Conservation (phyloP, 116 monocot species). For the Trichopus zeylanicus region DNA sequence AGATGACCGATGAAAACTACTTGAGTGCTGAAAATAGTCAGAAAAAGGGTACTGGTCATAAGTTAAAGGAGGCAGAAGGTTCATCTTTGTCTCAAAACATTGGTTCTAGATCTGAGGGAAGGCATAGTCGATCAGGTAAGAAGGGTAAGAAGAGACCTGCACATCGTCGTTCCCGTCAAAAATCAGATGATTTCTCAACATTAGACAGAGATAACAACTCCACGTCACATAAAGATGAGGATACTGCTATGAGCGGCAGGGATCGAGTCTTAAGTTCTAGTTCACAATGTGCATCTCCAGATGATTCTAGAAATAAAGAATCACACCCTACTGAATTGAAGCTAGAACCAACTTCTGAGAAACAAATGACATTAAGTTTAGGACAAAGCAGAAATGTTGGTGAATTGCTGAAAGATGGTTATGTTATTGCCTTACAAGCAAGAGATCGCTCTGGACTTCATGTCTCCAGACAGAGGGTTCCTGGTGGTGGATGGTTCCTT, state of each 20-base stretch:
- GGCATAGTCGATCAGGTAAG: conserved; percentile 70
- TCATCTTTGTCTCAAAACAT: conserved; percentile 43
- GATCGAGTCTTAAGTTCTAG: conserved; percentile 70
- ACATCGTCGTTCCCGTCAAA: conserved; percentile 54
- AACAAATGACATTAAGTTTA: conserved; percentile 11
- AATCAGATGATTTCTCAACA: conserved; percentile 57
- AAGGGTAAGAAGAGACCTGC: conserved; percentile 94
- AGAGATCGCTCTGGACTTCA: conserved; percentile 50
- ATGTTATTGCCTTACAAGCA: conserved; percentile 61
- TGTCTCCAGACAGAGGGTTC: conserved; percentile 65
- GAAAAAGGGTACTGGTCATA: conserved; percentile 24
- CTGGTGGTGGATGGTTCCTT: conserved; percentile 81
- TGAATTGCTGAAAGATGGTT: conserved; percentile 72
- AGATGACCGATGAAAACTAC: conserved; percentile 38
- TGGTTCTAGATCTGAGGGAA: conserved; percentile 50
- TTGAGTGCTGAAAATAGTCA: conserved; percentile 25
- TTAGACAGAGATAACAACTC: conserved; percentile 53
- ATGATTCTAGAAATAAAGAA: conserved; percentile 68
- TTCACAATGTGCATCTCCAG: conserved; percentile 85
- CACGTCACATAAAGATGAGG: conserved; percentile 61
- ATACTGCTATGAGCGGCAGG: conserved; percentile 52
- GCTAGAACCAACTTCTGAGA: conserved; percentile 52
- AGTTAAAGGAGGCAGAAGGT: conserved; percentile 43
- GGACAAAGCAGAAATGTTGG: conserved; percentile 23
- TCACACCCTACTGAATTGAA: conserved; percentile 40